These are phyloP conservation scores for Trichoderma semiorbis DNA, from an alignment of 2,329 filamentous ascomycete genomes.

Conservation along the genomic window DNA sequence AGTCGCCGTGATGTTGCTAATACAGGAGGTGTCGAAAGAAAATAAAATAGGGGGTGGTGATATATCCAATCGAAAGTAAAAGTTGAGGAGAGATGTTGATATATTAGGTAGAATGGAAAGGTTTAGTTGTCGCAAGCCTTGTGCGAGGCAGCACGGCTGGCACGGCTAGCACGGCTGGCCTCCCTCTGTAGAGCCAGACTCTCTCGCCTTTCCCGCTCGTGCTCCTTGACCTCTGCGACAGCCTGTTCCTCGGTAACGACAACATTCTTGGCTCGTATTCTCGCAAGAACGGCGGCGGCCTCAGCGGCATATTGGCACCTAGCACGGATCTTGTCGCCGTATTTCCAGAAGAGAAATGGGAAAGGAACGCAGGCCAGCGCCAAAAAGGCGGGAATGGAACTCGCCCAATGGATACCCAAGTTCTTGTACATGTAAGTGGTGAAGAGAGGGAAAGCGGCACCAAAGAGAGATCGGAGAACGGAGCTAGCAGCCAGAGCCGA, in stretches of 20 bases:
- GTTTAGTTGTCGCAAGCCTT: neutral
- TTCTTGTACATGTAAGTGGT: conserved; percentile 56
- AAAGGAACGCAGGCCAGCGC: conserved; percentile 68
- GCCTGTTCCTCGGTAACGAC: conserved; percentile 30
- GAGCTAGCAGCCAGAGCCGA: conserved; percentile 70
- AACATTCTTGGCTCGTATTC: conserved; percentile 36
- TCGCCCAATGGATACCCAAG: conserved; percentile 73
- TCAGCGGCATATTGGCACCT: conserved; percentile 68
- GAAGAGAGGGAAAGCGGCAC: conserved; percentile 70
- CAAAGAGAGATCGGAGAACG: conserved; percentile 68
- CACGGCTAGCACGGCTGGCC: neutral
- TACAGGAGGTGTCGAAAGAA: neutral
- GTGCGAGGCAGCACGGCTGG: neutral
- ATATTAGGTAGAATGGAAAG: neutral
- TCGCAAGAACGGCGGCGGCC: conserved; percentile 57
- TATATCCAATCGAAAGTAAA: neutral
- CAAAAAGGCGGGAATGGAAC: conserved; percentile 69
- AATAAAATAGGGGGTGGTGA: neutral
- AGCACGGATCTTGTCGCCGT: conserved; percentile 59
- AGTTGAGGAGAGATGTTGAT: neutral
- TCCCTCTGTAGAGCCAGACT: conserved; percentile 21
- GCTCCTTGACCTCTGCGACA: conserved; percentile 24
- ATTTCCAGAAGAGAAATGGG: conserved; percentile 73
- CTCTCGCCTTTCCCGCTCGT: conserved; percentile 27
- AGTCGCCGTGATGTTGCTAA: neutral